Evolutionary conservation across 306 rosid species (phyloP), one percentile per base, ranked within the genome.

Genomic region (Canavalia gladiata): DNA sequence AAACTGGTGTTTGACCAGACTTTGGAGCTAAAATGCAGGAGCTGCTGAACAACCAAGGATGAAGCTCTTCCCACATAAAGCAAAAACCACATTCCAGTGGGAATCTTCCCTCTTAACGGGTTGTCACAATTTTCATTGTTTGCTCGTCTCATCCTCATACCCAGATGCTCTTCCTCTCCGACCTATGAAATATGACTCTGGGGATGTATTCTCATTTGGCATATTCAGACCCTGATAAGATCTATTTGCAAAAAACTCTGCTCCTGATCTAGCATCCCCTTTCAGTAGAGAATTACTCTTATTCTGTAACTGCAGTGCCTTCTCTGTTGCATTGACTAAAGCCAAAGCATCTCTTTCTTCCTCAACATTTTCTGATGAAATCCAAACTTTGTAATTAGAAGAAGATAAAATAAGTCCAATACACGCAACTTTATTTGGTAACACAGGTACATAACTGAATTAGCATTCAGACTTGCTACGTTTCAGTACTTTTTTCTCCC

Each of bases 211-310:
- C 52, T 89, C 89, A 2, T 68, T 41, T 7, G 87, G 74, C n/a
- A 90, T 87, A 65, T 87, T 90, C 34, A 95, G 85, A 58, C 98
- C 98, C 70, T 88, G 97, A 83, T 87, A 95, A 43, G 97, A 90
- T 59, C 97, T 87, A 67, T 83, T 46, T 1, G 88, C 91, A 13
- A 94, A 82, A 82, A 87, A 94, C 84, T 92, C 95, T 8, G 95
- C 94, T 78, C 97, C 97, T 59, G 97, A 91, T 76, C 74, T 89
- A 25, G 89, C 94, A 37, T 76, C 82, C 62, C 90, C 89, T 75
- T 89, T 88, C 47, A 71, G 69, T 74, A 92, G 65, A 72, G 89
- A 74, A 75, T 84, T 89, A 6, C 78, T 51, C 47, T 84, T 87
- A 68, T 89, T 88, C 4, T 82, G 90, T 86, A 95, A 76, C 76